These are phyloP conservation scores for Truncatella angustata DNA, from an alignment of 2,329 filamentous ascomycete genomes.

Conservation along the genomic window DNA sequence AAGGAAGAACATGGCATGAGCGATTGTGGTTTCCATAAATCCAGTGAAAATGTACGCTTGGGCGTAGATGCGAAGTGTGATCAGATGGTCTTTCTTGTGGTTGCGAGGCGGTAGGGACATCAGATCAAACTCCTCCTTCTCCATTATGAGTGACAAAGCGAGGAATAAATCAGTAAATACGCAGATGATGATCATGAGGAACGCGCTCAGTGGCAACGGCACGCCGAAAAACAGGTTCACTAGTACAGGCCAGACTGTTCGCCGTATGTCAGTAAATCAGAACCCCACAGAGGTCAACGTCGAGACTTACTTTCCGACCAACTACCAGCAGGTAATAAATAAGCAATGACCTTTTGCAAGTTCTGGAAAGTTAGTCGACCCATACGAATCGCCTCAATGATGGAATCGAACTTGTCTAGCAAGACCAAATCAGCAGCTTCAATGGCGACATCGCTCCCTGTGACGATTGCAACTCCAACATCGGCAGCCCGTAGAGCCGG, in stretches of 20 bases:
- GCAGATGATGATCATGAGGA: conserved; percentile 58
- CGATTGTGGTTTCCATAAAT: conserved; percentile 47
- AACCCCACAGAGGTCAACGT: too few species aligned
- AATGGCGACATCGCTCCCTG: conserved; percentile 66
- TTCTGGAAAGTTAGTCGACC: conserved; percentile 57
- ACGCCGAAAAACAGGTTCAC: conserved; percentile 56
- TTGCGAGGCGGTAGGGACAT: conserved; percentile 49
- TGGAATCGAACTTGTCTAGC: conserved; percentile 65
- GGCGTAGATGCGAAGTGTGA: conserved; percentile 33
- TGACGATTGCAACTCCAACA: conserved; percentile 70
- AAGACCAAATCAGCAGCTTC: conserved; percentile 68
- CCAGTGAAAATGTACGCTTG: conserved; percentile 53
- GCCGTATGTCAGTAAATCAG: too few species aligned
- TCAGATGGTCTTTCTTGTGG: conserved; percentile 48
- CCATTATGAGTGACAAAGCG: conserved; percentile 51
- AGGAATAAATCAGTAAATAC: conserved; percentile 55
- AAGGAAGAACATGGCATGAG: conserved; percentile 53
- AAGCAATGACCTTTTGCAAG: conserved; percentile 39
- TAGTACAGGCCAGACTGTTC: conserved; percentile 56
- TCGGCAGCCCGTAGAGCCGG: conserved; percentile 69
- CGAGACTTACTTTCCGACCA: conserved; percentile 59
- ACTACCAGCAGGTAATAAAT: conserved; percentile 49
- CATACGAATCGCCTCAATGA: conserved; percentile 66
- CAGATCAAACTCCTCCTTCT: conserved; percentile 54
- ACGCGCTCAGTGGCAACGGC: conserved; percentile 47